Conservation (phyloP, 139 green algal genomes). For the Yamagishiella unicocca region DNA sequence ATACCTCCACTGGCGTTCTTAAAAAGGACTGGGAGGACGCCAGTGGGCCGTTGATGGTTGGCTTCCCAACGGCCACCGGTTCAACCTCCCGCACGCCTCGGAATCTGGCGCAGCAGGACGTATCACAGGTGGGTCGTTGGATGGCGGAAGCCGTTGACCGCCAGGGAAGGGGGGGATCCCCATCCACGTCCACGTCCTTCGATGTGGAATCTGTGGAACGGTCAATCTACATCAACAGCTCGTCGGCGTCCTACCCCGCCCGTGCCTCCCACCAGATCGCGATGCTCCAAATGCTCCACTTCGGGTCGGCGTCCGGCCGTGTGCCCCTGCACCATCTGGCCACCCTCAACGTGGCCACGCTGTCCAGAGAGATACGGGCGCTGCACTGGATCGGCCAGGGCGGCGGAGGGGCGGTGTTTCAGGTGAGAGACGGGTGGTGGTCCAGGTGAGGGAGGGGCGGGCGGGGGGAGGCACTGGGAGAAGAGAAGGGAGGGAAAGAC, state of each 20-base stretch:
- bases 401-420: conserved; percentile 22
- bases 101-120: not conserved
- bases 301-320: not conserved
- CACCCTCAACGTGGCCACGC: not conserved
- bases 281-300: conserved; percentile 32
- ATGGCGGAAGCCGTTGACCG: not conserved
- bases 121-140: not conserved
- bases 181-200: not conserved
- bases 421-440: too few relatives aligned
- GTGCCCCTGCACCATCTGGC: conserved; percentile 18
- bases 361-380: not conserved
- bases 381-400: conserved; percentile 33
- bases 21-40: too few relatives aligned
- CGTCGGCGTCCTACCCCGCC: not conserved
- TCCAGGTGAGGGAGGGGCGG: not conserved
- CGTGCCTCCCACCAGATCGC: not conserved
- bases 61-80: not conserved
- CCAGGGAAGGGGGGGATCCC: not conserved
- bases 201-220: not conserved
- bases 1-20: too few relatives aligned
- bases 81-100: not conserved
- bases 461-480: not conserved
- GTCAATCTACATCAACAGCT: too few relatives aligned
- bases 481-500: not conserved
- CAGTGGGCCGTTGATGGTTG: not conserved